Percentiles rank a stretch among this genome's conserved stretches.
These are phyloP conservation scores for Cutaneotrichosporon curvatum DNA, from an alignment of 1,284 basidiomycete genomes.

Conservation along the genomic window DNA sequence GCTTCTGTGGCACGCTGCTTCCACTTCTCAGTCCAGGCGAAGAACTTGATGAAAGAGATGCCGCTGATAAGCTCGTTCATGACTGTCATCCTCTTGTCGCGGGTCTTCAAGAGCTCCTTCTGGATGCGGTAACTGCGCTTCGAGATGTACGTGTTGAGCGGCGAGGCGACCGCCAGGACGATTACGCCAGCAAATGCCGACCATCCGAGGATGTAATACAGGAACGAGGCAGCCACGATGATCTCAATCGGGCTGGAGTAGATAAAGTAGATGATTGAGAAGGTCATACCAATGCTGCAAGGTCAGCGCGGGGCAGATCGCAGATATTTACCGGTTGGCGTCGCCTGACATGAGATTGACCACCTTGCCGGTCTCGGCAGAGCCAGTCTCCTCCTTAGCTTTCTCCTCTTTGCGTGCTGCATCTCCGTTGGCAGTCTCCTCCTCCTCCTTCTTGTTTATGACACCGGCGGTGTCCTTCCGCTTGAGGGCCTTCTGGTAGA, in stretches of 20 bases:
- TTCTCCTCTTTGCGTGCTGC: constrained; percentile 39
- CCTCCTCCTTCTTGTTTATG: constrained; percentile 53
- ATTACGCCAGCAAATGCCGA: constrained; percentile 78
- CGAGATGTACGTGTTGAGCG: constrained; percentile 47
- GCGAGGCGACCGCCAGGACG: constrained; percentile 66
- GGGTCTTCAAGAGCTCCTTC: constrained; percentile 61
- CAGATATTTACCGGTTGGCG: constrained; percentile 21
- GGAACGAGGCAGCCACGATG: constrained; percentile 62
- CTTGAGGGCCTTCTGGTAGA: constrained; percentile 85
- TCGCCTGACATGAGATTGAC: constrained; percentile 50
- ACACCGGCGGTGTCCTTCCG: constrained; percentile 77
- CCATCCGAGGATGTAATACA: constrained; percentile 70
- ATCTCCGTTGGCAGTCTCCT: constrained; percentile 9
- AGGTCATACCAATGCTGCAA: constrained; percentile 6
- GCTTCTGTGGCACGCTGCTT: constrained; percentile 39
- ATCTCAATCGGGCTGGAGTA: constrained; percentile 75
- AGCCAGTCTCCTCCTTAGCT: constrained; percentile 1
- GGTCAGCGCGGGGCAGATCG: too few species aligned
- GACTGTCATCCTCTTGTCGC: constrained; percentile 77
- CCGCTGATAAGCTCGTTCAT: constrained; percentile 77
- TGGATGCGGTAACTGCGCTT: constrained; percentile 65
- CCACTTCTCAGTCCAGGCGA: constrained; percentile 46
- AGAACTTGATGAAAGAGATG: constrained; percentile 43
- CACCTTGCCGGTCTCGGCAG: constrained; percentile 49
- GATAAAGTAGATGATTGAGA: constrained; percentile 45